Evolutionary conservation across 108 stramenopile genomes (phyloP).

Genomic region (Skeletonema costatum): DNA sequence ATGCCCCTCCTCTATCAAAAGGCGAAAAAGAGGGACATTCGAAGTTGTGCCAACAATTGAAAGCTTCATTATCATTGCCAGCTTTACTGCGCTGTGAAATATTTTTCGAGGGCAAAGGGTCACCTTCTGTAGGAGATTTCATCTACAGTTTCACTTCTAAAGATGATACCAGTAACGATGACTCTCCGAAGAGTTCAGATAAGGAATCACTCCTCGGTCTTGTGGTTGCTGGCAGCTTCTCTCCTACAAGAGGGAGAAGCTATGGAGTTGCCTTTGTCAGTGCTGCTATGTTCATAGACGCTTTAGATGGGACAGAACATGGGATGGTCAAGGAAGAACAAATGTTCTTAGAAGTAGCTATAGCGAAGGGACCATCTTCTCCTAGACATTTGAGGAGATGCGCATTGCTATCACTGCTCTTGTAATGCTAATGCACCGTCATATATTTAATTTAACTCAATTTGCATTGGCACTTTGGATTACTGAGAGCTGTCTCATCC

Average conservation of each 20-base stretch:
- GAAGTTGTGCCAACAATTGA: conserved; percentile 39
- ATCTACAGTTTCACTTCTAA: conserved; percentile 7
- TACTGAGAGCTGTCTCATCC: conserved; percentile 54
- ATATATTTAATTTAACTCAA: background rate
- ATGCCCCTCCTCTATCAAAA: conserved; percentile 49
- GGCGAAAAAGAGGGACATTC: conserved; percentile 33
- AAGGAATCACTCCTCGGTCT: conserved; percentile 43
- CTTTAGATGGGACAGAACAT: conserved; percentile 27
- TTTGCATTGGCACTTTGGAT: background rate
- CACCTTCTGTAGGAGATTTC: conserved; percentile 47
- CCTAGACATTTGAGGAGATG: background rate
- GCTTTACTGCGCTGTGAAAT: conserved; percentile 71
- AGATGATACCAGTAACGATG: background rate
- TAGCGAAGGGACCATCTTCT: background rate
- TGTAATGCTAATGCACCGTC: background rate
- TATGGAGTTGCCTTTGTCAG: conserved; percentile 77
- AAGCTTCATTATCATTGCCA: conserved; percentile 67
- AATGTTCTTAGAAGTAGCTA: background rate
- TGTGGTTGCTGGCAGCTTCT: conserved; percentile 64
- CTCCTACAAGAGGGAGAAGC: conserved; percentile 55
- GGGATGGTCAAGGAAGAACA: conserved; percentile 23
- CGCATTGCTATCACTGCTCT: background rate
- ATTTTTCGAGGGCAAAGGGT: conserved; percentile 57
- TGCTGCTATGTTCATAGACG: conserved; percentile 55
- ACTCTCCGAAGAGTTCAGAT: background rate